Evolutionary conservation across 257 asterid species (phyloP), one percentile per base, ranked within the genome.

Genomic region (Datura wrightii): DNA sequence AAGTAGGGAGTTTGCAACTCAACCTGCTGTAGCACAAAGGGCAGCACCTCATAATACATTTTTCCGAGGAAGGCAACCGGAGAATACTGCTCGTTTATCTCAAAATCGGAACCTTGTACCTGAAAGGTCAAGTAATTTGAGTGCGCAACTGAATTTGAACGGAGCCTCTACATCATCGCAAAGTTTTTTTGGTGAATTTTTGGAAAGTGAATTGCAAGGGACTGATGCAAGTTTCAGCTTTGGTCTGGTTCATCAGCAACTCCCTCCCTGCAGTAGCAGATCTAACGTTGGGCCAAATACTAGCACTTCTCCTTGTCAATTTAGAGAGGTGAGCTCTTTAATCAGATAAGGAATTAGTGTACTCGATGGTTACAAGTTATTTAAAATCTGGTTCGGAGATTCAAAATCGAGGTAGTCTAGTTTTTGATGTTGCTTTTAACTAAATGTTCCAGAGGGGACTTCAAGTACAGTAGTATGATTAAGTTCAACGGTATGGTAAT

Each of bases 131-230:
- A 87, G 90, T 87, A 85, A 85, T 90, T 81, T 87, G 86, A 90
- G 90, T 80, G 91, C 79, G 39, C 92, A 84, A 54, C 86, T 80
- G 41, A 66, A 87, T 88, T 86, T 74, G 87, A 82, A 84, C 74
- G 92, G 89, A 87, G 91, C 97, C 85, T 94, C 96, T 65, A 86
- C 99, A 55, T 94, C 97, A 65, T 83, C 85, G 4, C 87, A 82
- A 78, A 86, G 88, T 58, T 82, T 90, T 65, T 88, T 89, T 76
- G 90, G 85, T 58, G 90, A 90, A 79, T 56, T 86, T 36, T 80
- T 87, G 69, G 90, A 81, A 14, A 88, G 79, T 89, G 95, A 89
- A 50, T 86, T 85, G 84, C 85, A 83, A 55, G 94, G 91, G 79
- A 60, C 88, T 42, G 90, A 87, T 87, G 46, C 85, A 34, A 83